phyloP scores from a whole-genome alignment of 2,329 filamentous ascomycete genomes.

The Thelonectria rubi region DNA sequence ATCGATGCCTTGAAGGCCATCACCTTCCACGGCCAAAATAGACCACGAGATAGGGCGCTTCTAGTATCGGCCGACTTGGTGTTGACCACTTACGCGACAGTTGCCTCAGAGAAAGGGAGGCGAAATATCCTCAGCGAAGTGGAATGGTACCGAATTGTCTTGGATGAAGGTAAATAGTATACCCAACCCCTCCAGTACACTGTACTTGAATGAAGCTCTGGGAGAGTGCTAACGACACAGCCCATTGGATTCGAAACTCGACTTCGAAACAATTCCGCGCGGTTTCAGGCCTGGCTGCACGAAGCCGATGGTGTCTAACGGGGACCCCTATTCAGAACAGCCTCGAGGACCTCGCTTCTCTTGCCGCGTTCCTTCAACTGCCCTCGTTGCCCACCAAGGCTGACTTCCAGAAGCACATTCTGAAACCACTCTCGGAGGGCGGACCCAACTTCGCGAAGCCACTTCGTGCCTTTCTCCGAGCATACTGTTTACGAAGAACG shows the following conservation, averaged over 20 bases:
- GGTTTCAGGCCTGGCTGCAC: constrained; percentile 52
- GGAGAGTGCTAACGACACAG: constrained; percentile 38
- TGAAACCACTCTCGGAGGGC: constrained; percentile 7
- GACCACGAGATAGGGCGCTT: constrained; percentile 37
- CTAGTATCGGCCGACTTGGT: constrained; percentile 51
- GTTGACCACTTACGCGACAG: constrained; percentile 58
- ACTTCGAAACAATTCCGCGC: constrained; percentile 55
- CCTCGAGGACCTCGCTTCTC: constrained; percentile 55
- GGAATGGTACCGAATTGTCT: constrained; percentile 53
- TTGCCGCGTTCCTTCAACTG: constrained; percentile 27
- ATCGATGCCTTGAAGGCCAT: constrained; percentile 39
- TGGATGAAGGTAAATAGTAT: constrained; percentile 54
- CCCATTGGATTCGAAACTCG: constrained; percentile 56
- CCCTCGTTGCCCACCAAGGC: constrained; percentile 6
- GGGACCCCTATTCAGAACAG: constrained; percentile 65
- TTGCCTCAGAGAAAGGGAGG: constrained; percentile 47
- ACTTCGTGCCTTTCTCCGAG: constrained; percentile 7
- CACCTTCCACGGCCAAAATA: constrained; percentile 50
- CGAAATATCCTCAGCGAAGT: constrained; percentile 44
- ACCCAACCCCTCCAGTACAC: too few relatives aligned
- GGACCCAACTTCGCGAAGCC: constrained; percentile 8
- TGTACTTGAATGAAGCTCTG: too few relatives aligned
- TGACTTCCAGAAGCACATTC: constrained; percentile 11
- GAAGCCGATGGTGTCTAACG: constrained; percentile 61
- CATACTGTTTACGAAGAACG: constrained; percentile 19